phyloP scores from a whole-genome alignment of 345 rosid genomes.

The Corymbia maculata region DNA sequence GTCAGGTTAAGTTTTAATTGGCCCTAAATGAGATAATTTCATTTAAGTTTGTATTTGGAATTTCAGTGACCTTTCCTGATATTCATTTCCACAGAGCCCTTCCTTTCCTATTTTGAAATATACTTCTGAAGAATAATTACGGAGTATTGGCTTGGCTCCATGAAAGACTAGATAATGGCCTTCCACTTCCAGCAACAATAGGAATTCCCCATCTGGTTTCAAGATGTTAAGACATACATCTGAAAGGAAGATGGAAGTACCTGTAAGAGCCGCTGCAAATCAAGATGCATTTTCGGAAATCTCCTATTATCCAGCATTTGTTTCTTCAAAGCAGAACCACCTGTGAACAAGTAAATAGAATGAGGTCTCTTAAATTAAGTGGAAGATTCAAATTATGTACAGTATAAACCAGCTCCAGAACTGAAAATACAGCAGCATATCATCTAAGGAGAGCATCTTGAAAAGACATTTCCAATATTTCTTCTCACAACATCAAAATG shows the following conservation, averaged over 20 bases:
- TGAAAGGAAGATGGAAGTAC: constrained; percentile 12
- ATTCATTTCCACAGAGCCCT: background rate
- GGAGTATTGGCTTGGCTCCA: background rate
- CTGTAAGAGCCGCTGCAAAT: constrained; percentile 91
- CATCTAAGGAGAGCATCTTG: background rate
- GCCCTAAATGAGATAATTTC: background rate
- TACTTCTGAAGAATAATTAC: background rate
- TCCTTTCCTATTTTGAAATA: background rate
- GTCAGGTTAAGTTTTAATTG: background rate
- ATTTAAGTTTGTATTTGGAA: background rate
- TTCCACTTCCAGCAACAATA: background rate
- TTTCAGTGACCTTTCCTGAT: background rate
- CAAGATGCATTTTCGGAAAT: constrained; percentile 89
- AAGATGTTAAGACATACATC: background rate
- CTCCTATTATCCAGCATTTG: constrained; percentile 89
- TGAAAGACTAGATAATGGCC: background rate
- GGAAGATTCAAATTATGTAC: background rate
- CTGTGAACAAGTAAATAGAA: constrained; percentile 19
- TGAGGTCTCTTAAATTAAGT: background rate
- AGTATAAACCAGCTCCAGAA: background rate
- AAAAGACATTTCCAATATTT: background rate
- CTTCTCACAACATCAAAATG: background rate
- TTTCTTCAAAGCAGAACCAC: constrained; percentile 82
- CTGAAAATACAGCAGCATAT: background rate
- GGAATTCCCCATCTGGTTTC: background rate